Base-by-base conservation (phyloP, 345 rosid genomes). In the Rubroshorea leprosula region DNA sequence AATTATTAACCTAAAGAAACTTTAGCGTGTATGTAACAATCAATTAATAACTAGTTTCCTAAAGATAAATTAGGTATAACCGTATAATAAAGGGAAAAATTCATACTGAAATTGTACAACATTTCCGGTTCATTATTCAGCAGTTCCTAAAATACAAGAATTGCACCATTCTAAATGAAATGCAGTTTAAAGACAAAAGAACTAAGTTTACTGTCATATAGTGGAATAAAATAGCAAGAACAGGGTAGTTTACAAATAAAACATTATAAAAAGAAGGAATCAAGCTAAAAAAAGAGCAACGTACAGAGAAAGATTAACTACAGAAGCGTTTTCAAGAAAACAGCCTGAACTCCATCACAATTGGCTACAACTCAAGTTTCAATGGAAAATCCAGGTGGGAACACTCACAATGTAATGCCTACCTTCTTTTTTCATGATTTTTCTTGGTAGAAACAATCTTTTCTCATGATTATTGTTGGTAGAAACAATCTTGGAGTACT, bases 21-120 rank as follows among this genome's bases (percentile, higher is more conserved):
- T 26, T 64, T 39, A 46, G 63, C 63, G 61, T 43, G 74, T 61
- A 70, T 60, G 75, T 61, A 62, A 29, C 55, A 62, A 57, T 55
- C 17, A 49, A 55, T 41, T 41, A 60, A 47, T 57, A 62, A 53
- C 68, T 57, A 69, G 60, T 51, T 52, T 29, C 73, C 72, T 69
- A 72, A 62, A 80, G 57, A 68, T 63, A 63, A 54, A 29, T 48
- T 58, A 58, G 62, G 63, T 58, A 65, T 44, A 68, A 80, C 64
- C 64, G 63, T 58, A 65, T 44, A 68, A 80, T 66, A 69, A 73
- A 69, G 25, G 38, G 58, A 65, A 48, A 55, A 55, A 23, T 53
- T 48, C 44, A 38, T 51, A 53, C n/a, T 1, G 16, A 53, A 60
- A 64, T 54, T 43, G 45, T 57, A 56, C 16, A 16, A n/a, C 14